Conservation (phyloP, 352 stramenopile species). For the Globisporangium canariense region DNA sequence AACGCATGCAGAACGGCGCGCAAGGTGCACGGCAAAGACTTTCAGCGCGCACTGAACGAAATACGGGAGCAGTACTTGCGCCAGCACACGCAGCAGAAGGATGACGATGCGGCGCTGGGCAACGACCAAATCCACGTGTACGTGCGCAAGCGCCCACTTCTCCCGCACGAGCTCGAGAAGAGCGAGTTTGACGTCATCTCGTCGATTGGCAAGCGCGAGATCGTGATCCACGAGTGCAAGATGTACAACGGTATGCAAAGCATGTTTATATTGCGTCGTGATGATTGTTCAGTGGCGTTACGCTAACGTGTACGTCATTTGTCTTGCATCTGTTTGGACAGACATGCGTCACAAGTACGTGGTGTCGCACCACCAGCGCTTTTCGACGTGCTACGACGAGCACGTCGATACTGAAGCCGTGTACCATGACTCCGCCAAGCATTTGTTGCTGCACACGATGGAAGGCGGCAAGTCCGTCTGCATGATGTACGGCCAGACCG, state of each 20-base stretch:
- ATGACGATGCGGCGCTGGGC: conserved; percentile 8
- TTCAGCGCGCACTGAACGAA: conserved; percentile 43
- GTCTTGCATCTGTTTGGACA: conserved; percentile 70
- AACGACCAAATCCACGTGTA: conserved; percentile 78
- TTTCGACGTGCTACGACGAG: conserved; percentile 78
- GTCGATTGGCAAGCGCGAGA: conserved; percentile 46
- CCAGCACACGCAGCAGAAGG: conserved; percentile 14
- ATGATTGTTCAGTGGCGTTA: conserved; percentile 24
- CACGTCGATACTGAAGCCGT: conserved; percentile 70
- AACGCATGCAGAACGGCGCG: conserved; percentile 43
- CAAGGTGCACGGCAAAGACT: conserved; percentile 57
- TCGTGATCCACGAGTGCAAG: conserved; percentile 87
- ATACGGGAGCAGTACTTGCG: conserved; percentile 43
- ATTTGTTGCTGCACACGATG: conserved; percentile 58
- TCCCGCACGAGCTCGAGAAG: conserved; percentile 79
- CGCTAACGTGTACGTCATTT: background rate
- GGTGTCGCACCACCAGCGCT: conserved; percentile 67
- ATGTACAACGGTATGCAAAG: conserved; percentile 68
- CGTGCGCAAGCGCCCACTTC: conserved; percentile 86
- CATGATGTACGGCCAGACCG: conserved; percentile 83
- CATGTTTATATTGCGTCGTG: conserved; percentile 1
- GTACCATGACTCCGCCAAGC: conserved; percentile 51
- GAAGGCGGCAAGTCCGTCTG: conserved; percentile 58
- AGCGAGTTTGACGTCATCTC: conserved; percentile 89
- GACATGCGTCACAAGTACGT: conserved; percentile 90